Conservation (phyloP, 257 asterid species). For the Ocimum tenuiflorum region DNA sequence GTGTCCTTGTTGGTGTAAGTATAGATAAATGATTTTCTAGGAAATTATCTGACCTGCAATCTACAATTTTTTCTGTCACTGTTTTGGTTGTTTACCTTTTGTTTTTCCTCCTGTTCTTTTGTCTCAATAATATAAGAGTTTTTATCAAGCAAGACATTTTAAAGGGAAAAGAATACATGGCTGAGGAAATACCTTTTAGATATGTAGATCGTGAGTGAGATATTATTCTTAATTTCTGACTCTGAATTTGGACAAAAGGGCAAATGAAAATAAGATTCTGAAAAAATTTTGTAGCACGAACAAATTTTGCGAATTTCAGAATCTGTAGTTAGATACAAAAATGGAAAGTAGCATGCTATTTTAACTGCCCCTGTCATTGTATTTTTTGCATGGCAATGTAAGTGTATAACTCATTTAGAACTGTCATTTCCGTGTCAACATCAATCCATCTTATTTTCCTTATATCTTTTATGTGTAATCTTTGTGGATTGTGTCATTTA, state of each 20-base stretch:
- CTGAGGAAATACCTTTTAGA: background rate
- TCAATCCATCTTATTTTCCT: background rate
- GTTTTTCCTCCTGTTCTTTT: background rate
- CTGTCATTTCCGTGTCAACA: background rate
- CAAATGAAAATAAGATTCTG: background rate
- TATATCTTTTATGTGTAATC: no score
- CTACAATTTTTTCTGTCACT: background rate
- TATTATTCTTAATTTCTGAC: background rate
- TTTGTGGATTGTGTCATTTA: background rate
- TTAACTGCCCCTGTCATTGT: background rate
- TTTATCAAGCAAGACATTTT: background rate
- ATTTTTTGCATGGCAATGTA: background rate
- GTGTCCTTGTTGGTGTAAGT: constrained; percentile 93
- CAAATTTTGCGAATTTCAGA: background rate
- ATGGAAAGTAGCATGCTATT: no score
- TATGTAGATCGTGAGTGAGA: background rate
- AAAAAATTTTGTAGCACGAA: background rate
- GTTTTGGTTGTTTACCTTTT: background rate
- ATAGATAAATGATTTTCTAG: constrained; percentile 9
- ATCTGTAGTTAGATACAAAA: no score
- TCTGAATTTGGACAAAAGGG: background rate
- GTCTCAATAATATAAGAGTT: background rate
- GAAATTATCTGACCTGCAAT: background rate
- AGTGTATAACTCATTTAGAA: background rate
- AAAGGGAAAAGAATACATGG: background rate